These are phyloP conservation scores for Epichloe aotearoae DNA, from an alignment of 2,329 filamentous ascomycete genomes.

Conservation along the genomic window DNA sequence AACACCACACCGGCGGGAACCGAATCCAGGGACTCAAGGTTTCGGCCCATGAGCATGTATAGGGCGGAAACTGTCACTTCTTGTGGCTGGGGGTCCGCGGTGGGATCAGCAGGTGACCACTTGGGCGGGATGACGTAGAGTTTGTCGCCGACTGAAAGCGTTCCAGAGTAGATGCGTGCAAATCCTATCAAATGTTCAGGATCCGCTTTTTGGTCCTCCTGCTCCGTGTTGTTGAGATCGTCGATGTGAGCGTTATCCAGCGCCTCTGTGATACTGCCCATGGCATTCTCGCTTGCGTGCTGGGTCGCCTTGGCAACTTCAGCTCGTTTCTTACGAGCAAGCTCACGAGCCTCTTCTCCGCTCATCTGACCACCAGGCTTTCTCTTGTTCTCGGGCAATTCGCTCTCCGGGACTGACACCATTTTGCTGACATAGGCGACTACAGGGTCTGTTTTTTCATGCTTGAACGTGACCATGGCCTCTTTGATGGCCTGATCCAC, in stretches of 20 bases:
- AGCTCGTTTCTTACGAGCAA: slow-evolving; percentile 77
- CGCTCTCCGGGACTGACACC: slow-evolving; percentile 87
- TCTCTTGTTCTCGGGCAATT: slow-evolving; percentile 76
- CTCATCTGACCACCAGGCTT: slow-evolving; percentile 53
- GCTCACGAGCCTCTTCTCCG: slow-evolving; percentile 77
- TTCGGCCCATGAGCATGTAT: slow-evolving; percentile 92
- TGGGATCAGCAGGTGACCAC: slow-evolving; percentile 69
- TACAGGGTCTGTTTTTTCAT: slow-evolving; percentile 56
- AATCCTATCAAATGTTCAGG: slow-evolving; percentile 89
- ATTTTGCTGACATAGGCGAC: slow-evolving; percentile 98
- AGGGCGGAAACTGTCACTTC: slow-evolving; percentile 77
- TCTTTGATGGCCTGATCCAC: slow-evolving; percentile 57
- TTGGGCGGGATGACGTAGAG: slow-evolving; percentile 89
- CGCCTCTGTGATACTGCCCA: slow-evolving; percentile 44
- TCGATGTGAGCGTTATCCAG: slow-evolving; percentile 49
- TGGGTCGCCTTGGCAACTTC: slow-evolving; percentile 66
- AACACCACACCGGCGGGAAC: slow-evolving; percentile 94
- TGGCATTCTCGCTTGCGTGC: slow-evolving; percentile 32
- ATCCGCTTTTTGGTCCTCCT: slow-evolving; percentile 49
- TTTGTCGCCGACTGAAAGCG: slow-evolving; percentile 74
- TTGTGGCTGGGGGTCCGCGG: slow-evolving; percentile 58
- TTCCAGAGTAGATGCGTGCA: slow-evolving; percentile 85
- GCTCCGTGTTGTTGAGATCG: slow-evolving; percentile 27
- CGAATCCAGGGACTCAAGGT: slow-evolving; percentile 65
- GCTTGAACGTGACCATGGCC: slow-evolving; percentile 75